Conservation (phyloP, 169 alveolate genomes). For the Cryptosporidium felis region DNA sequence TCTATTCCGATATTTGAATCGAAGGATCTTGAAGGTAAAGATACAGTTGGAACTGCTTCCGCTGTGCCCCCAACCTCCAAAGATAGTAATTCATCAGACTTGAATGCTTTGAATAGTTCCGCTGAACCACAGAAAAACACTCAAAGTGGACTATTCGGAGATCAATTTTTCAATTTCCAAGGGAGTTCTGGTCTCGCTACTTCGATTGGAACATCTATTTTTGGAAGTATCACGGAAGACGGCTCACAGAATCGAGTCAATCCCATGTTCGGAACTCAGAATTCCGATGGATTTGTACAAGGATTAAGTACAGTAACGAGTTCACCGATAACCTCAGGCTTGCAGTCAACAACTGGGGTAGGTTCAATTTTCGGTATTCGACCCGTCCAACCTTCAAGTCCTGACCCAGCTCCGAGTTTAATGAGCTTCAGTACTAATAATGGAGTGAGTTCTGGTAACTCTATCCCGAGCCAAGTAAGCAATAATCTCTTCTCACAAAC, state of each 20-base stretch:
- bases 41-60: background rate
- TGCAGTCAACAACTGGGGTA: background rate
- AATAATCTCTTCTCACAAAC: background rate
- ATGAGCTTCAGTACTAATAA: background rate
- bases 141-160: background rate
- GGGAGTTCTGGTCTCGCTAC: background rate
- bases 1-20: background rate
- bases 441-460: background rate
- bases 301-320: no score
- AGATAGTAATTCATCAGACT: background rate
- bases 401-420: background rate
- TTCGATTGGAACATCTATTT: background rate
- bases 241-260: background rate
- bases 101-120: background rate
- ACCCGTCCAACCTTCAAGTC: background rate
- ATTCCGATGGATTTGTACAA: no score
- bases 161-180: background rate
- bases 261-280: background rate
- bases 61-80: background rate
- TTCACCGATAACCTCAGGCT: no score
- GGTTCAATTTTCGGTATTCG: conserved; percentile 8
- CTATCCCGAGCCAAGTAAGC: background rate
- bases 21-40: background rate
- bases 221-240: background rate
- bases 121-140: background rate